phyloP scores from a whole-genome alignment of 257 asterid genomes.

The Nicotiana obtusifolia region DNA sequence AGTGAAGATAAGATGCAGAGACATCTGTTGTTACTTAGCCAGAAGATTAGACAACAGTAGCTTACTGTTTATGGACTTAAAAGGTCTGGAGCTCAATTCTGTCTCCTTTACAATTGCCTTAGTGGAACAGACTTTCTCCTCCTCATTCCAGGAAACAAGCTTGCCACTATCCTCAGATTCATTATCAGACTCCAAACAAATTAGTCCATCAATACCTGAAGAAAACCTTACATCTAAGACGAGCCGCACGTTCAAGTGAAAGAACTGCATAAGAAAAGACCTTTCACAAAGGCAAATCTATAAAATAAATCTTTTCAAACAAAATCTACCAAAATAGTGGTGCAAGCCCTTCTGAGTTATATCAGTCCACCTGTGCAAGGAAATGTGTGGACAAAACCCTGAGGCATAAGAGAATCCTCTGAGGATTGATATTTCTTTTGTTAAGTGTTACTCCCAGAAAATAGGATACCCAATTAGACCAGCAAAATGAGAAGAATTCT shows the following conservation, averaged over 20 bases:
- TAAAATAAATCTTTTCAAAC: background rate
- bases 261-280: background rate
- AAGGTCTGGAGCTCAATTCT: conserved; percentile 29
- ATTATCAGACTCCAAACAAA: conserved; percentile 62
- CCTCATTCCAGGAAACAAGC: conserved; percentile 24
- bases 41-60: background rate
- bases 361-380: background rate
- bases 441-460: background rate
- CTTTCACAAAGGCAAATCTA: background rate
- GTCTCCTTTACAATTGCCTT: conserved; percentile 27
- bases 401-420: background rate
- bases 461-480: background rate
- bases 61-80: conserved; percentile 40
- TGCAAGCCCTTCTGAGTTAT: background rate
- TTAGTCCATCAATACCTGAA: conserved; percentile 39
- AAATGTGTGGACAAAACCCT: background rate
- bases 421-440: background rate
- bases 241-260: background rate
- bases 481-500: background rate
- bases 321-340: background rate
- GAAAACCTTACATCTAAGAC: conserved; percentile 4
- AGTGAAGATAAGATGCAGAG: no score
- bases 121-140: conserved; percentile 24
- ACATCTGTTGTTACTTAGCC: background rate
- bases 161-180: conserved; percentile 43